Percentiles rank a stretch among this genome's conserved stretches.
Conservation (phyloP, 2,329 filamentous ascomycete species). For the Aspergillus felis region DNA sequence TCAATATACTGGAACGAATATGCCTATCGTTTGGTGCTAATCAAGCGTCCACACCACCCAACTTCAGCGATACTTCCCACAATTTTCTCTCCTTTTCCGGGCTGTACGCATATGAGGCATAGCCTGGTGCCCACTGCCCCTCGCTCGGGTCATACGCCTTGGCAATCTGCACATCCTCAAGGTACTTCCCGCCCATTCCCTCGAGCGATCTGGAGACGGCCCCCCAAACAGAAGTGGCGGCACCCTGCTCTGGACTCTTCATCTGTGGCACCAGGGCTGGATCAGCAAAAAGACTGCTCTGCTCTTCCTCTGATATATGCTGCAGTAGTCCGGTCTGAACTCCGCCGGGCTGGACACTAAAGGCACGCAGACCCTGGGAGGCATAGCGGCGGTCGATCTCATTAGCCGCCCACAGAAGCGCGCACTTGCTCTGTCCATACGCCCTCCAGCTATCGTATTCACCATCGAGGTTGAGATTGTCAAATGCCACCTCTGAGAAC, state of each 20-base stretch:
- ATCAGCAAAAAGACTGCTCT: not conserved
- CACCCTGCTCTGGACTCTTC: slow-evolving; percentile 19
- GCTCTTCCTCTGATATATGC: slow-evolving; percentile 4
- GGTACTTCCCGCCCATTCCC: slow-evolving; percentile 24
- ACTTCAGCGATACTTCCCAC: slow-evolving; percentile 7
- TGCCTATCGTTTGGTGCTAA: no score
- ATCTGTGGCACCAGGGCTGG: not conserved
- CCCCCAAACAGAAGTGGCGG: slow-evolving; percentile 26
- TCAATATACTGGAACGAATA: no score
- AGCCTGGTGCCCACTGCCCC: slow-evolving; percentile 5
- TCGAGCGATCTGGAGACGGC: slow-evolving; percentile 24
- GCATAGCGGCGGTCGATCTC: slow-evolving; percentile 51
- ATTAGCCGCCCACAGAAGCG: slow-evolving; percentile 51
- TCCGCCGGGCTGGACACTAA: slow-evolving; percentile 45
- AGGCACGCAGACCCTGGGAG: slow-evolving; percentile 41
- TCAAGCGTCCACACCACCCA: not conserved
- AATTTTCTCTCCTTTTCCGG: slow-evolving; percentile 5
- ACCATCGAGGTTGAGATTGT: slow-evolving; percentile 40
- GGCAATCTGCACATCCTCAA: slow-evolving; percentile 21
- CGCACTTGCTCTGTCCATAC: slow-evolving; percentile 51
- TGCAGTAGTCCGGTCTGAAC: slow-evolving; percentile 5
- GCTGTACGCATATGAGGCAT: slow-evolving; percentile 14
- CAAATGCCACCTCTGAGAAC: slow-evolving; percentile 23
- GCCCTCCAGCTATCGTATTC: slow-evolving; percentile 34
- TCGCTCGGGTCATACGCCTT: not conserved